phyloP scores from a whole-genome alignment of 768 basidiomycete genomes.

The Neoboletus subvelutipes region DNA sequence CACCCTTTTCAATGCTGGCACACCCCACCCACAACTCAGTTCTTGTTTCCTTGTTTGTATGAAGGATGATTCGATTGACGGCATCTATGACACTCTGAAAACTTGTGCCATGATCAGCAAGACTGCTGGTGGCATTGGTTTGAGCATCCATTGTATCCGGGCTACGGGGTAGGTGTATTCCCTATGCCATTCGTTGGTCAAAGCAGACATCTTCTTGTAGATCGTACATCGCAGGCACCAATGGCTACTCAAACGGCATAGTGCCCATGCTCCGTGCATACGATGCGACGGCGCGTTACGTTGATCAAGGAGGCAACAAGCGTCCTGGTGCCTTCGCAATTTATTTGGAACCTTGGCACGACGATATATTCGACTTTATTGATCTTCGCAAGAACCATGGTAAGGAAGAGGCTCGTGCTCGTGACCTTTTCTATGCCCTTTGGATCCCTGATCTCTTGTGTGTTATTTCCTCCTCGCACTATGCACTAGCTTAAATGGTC shows the following conservation, averaged over 20 bases:
- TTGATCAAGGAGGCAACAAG: conserved; percentile 99
- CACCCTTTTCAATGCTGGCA: conserved; percentile 97
- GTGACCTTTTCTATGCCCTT: conserved; percentile 96
- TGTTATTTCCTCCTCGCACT: conserved; percentile 25
- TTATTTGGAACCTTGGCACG: conserved; percentile 99
- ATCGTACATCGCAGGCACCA: conserved; percentile 98
- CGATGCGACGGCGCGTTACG: conserved; percentile 97
- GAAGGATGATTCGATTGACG: conserved; percentile 99
- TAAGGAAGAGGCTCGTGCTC: conserved; percentile 94
- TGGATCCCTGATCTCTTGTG: conserved; percentile 98
- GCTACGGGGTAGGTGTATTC: conserved; percentile 75
- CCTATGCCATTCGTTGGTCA: not conserved
- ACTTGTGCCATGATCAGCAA: conserved; percentile 99
- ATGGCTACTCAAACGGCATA: conserved; percentile 98
- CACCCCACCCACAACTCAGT: conserved; percentile 90
- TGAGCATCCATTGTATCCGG: conserved; percentile 94
- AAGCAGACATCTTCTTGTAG: conserved; percentile 40
- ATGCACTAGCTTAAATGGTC: not conserved
- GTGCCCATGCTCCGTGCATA: conserved; percentile 99
- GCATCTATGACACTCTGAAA: conserved; percentile 98
- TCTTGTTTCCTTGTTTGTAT: conserved; percentile 98
- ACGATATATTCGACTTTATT: conserved; percentile 95
- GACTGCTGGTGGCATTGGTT: conserved; percentile 96
- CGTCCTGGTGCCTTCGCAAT: conserved; percentile 98
- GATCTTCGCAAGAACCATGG: conserved; percentile 99